These are phyloP conservation scores for Excoecaria agallocha DNA, from an alignment of 345 rosid genomes.

Conservation along the genomic window DNA sequence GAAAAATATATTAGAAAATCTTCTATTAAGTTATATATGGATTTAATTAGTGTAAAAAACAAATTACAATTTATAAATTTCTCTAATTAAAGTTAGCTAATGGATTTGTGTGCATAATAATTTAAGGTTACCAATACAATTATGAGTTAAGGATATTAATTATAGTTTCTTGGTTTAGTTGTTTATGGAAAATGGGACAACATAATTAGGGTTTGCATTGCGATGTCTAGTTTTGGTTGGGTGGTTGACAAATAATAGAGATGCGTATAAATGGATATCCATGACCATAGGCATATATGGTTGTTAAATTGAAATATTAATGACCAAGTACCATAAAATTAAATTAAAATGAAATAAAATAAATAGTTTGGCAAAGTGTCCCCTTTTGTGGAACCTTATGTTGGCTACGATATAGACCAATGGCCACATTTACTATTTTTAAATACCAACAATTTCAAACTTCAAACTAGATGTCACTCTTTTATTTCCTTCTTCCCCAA, in stretches of 20 bases:
- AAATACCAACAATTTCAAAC: not conserved
- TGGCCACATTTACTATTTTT: not conserved
- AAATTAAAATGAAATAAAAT: not conserved
- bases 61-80: no score
- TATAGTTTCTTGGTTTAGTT: no score
- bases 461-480: not conserved
- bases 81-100: no score
- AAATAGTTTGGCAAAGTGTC: slow-evolving; percentile 19
- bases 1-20: no score
- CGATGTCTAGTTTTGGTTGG: not conserved
- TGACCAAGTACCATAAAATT: not conserved
- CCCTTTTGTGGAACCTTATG: slow-evolving; percentile 36
- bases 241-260: slow-evolving; percentile 10
- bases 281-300: not conserved
- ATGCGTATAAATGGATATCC: not conserved
- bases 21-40: no score
- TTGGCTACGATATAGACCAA: slow-evolving; percentile 21
- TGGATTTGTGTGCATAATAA: no score
- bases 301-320: not conserved
- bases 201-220: slow-evolving; percentile 17
- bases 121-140: no score
- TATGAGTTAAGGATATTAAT: not conserved
- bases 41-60: no score
- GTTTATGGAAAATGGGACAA: slow-evolving; percentile 22
- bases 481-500: not conserved